Conservation (phyloP, 2,329 filamentous ascomycete species). For the Aspergillus japonicus region DNA sequence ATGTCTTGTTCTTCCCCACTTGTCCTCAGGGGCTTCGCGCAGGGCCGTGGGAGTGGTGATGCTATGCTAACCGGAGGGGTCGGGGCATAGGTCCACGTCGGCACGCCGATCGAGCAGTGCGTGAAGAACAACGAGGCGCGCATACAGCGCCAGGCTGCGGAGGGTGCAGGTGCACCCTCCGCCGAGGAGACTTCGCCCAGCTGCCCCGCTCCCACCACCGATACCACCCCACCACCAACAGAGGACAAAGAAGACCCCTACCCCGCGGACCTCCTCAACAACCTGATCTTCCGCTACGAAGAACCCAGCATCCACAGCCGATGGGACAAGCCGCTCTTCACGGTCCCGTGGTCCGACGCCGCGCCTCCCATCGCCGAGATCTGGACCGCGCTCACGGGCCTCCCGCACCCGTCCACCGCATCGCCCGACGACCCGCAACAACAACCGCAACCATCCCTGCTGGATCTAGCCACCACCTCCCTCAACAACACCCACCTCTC, state of each 20-base stretch:
- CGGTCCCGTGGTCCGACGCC: constrained; percentile 56
- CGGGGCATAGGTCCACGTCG: constrained; percentile 53
- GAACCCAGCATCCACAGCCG: constrained; percentile 65
- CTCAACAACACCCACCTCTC: constrained; percentile 5
- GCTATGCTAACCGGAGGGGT: neutral
- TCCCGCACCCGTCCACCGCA: constrained; percentile 28
- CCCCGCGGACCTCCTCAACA: constrained; percentile 58
- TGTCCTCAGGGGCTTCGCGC: neutral
- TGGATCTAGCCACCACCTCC: constrained; percentile 8
- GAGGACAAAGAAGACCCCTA: constrained; percentile 44
- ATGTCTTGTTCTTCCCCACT: constrained; percentile 24
- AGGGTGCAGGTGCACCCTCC: too few relatives aligned
- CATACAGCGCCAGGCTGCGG: constrained; percentile 22
- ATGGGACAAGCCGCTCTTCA: constrained; percentile 67
- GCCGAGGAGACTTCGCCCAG: neutral
- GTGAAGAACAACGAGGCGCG: constrained; percentile 52
- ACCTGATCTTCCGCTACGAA: constrained; percentile 65
- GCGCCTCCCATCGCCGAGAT: constrained; percentile 59
- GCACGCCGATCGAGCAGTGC: constrained; percentile 56
- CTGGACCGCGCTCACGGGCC: constrained; percentile 56
- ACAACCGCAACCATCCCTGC: constrained; percentile 19
- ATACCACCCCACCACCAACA: neutral
- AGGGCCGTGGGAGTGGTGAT: neutral
- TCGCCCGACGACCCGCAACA: constrained; percentile 11
- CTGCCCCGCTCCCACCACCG: constrained; percentile 8